These are phyloP conservation scores for Candida chauliodis DNA, from an alignment of 805 yeast species.

Conservation along the genomic window DNA sequence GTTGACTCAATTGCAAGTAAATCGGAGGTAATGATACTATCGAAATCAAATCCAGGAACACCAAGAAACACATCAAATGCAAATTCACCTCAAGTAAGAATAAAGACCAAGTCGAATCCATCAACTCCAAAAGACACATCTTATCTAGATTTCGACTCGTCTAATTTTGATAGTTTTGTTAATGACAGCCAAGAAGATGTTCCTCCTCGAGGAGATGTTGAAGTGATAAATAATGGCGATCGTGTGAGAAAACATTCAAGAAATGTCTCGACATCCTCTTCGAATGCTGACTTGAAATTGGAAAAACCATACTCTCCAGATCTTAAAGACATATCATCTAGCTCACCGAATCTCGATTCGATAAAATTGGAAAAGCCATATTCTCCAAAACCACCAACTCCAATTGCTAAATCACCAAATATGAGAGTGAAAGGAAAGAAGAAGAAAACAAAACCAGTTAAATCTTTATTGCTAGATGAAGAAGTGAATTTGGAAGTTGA, in stretches of 20 bases:
- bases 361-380: not conserved
- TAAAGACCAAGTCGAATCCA: not conserved
- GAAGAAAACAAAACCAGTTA: not conserved
- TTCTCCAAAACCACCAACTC: slow-evolving; percentile 11
- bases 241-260: not conserved
- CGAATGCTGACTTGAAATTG: not conserved
- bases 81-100: not conserved
- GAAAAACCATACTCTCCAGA: slow-evolving; percentile 5
- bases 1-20: not conserved
- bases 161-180: slow-evolving; percentile 9
- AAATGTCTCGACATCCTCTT: not conserved
- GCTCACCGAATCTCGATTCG: slow-evolving; percentile 8
- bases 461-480: slow-evolving; percentile 1
- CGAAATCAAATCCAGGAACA: not conserved
- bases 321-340: slow-evolving; percentile 10
- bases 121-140: slow-evolving; percentile 2
- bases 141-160: slow-evolving; percentile 1
- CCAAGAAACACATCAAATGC: slow-evolving; percentile 1
- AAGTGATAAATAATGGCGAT: slow-evolving; percentile 7
- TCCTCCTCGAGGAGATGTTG: slow-evolving; percentile 14
- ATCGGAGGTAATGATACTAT: not conserved
- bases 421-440: slow-evolving; percentile 8
- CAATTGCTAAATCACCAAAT: slow-evolving; percentile 10
- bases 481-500: not conserved
- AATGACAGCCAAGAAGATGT: slow-evolving; percentile 13